phyloP scores from a whole-genome alignment of 1,139 yeast genomes.

The Schizosaccharomyces versatilis region DNA sequence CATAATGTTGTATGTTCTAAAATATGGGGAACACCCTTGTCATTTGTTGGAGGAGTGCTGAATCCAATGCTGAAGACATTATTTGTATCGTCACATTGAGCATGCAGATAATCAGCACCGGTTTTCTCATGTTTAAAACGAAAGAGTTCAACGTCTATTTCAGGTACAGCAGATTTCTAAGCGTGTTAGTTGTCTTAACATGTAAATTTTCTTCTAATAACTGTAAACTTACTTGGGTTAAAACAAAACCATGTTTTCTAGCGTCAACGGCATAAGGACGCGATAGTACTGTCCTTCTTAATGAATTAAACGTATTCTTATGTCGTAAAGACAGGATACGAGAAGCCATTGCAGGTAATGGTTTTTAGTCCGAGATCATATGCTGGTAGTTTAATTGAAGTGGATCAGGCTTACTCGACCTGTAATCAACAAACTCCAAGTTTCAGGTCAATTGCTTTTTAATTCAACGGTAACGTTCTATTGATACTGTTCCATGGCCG shows the following conservation, averaged over 20 bases:
- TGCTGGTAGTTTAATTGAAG: too few relatives aligned
- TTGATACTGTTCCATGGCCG: too few relatives aligned
- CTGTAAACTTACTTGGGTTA: neutral
- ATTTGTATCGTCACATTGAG: constrained; percentile 59
- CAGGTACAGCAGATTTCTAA: constrained; percentile 49
- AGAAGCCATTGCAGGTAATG: too few relatives aligned
- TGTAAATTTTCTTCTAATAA: constrained; percentile 2
- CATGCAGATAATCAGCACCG: constrained; percentile 65
- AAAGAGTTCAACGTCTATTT: constrained; percentile 60
- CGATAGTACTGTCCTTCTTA: too few relatives aligned
- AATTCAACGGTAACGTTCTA: too few relatives aligned
- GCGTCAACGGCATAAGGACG: neutral
- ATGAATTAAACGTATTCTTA: too few relatives aligned
- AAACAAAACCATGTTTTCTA: neutral
- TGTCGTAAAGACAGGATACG: too few relatives aligned
- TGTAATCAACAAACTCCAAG: too few relatives aligned
- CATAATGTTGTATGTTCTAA: constrained; percentile 79
- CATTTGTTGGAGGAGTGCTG: constrained; percentile 83
- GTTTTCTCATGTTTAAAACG: constrained; percentile 43
- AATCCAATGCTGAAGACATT: constrained; percentile 78
- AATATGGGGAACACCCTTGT: constrained; percentile 89
- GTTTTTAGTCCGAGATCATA: too few relatives aligned
- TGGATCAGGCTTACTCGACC: too few relatives aligned
- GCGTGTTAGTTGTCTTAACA: neutral
- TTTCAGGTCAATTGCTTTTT: too few relatives aligned